These are phyloP conservation scores for Bipolaris sorokiniana DNA, from an alignment of 2,329 filamentous ascomycete genomes.

Conservation along the genomic window DNA sequence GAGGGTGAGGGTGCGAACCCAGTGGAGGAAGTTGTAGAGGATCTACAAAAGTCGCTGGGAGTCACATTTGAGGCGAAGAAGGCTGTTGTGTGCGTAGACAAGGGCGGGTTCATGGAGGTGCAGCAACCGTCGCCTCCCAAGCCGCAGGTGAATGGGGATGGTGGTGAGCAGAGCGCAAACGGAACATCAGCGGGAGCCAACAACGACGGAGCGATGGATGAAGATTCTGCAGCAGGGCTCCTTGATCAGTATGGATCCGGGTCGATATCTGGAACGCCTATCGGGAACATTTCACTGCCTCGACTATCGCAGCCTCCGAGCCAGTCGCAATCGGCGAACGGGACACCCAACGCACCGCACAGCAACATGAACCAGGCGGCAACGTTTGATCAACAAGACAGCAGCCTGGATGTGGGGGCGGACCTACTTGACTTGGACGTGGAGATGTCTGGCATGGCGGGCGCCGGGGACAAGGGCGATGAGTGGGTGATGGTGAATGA, in stretches of 20 bases:
- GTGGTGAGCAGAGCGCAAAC: constrained; percentile 33
- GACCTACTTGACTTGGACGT: constrained; percentile 54
- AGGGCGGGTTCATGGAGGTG: constrained; percentile 74
- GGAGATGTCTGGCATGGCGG: constrained; percentile 64
- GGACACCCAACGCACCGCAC: constrained; percentile 57
- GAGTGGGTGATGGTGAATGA: constrained; percentile 48
- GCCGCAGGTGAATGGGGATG: constrained; percentile 41
- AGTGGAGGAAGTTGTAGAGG: constrained; percentile 74
- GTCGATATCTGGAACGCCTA: constrained; percentile 65
- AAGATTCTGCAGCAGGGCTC: constrained; percentile 62
- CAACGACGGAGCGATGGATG: constrained; percentile 42
- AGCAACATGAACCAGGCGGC: constrained; percentile 30
- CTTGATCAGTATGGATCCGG: constrained; percentile 72
- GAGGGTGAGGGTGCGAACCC: constrained; percentile 50
- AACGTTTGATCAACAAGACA: constrained; percentile 33
- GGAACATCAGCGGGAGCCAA: constrained; percentile 43
- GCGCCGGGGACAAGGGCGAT: constrained; percentile 42
- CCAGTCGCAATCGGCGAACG: constrained; percentile 64
- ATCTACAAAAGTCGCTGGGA: constrained; percentile 74
- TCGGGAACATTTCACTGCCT: constrained; percentile 66
- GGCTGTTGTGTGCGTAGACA: constrained; percentile 73
- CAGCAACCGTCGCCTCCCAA: constrained; percentile 40
- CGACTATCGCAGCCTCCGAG: constrained; percentile 59
- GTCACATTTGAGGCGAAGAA: constrained; percentile 69
- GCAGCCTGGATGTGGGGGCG: constrained; percentile 36